These are phyloP conservation scores for Verticillium longisporum DNA, from an alignment of 2,329 filamentous ascomycete genomes.

Conservation along the genomic window DNA sequence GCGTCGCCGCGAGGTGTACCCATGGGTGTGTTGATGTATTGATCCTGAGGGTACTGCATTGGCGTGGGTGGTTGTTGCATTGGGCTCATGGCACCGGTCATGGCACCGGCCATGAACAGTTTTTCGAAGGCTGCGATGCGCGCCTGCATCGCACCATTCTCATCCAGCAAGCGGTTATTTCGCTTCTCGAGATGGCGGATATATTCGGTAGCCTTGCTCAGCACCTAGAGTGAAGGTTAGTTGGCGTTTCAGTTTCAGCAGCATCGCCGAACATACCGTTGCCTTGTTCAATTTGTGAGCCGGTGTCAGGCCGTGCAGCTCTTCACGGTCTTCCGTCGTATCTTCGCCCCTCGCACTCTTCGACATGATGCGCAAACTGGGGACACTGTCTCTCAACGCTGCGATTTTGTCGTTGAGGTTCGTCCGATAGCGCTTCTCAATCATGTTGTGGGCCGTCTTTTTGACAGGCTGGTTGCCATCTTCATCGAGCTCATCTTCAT, in stretches of 20 bases:
- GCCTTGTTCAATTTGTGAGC: constrained; percentile 96
- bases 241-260: no score
- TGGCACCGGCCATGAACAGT: constrained; percentile 71
- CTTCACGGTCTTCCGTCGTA: constrained; percentile 67
- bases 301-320: constrained; percentile 73
- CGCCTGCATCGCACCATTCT: constrained; percentile 72
- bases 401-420: constrained; percentile 98
- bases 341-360: constrained; percentile 65
- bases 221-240: constrained; percentile 38
- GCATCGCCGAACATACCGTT: constrained; percentile 46
- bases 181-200: constrained; percentile 90
- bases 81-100: constrained; percentile 50
- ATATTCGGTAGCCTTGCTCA: constrained; percentile 94
- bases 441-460: constrained; percentile 97
- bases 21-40: constrained; percentile 38
- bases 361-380: constrained; percentile 78
- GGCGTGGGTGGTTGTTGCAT: constrained; percentile 48
- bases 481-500: constrained; percentile 52
- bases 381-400: constrained; percentile 84
- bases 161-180: constrained; percentile 73
- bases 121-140: constrained; percentile 72
- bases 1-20: constrained; percentile 31
- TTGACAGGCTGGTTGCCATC: constrained; percentile 57
- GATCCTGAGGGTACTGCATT: constrained; percentile 42
- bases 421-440: constrained; percentile 92